Percentiles rank a stretch among this genome's conserved stretches.
Conservation (phyloP, 345 rosid genomes). For the Sisymbrium irio region DNA sequence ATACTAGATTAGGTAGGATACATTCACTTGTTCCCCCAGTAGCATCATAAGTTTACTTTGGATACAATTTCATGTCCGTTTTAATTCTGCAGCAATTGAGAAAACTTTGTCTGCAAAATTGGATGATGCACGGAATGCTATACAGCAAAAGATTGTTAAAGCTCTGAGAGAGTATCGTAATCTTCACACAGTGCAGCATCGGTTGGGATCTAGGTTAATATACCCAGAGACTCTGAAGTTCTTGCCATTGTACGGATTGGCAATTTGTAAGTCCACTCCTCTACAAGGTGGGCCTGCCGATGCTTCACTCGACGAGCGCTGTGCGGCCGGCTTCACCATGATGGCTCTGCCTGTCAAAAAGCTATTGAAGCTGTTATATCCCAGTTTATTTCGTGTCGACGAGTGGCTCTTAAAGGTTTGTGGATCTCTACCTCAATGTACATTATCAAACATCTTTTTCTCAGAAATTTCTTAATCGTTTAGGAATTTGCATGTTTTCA, state of each 20-base stretch:
- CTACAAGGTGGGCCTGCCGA: constrained; percentile 94
- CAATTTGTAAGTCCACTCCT: constrained; percentile 75
- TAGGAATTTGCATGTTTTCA: constrained; percentile 40
- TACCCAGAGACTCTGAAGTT: constrained; percentile 90
- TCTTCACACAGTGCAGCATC: constrained; percentile 92
- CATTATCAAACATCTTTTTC: neutral
- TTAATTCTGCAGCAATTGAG: constrained; percentile 78
- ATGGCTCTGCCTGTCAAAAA: constrained; percentile 91
- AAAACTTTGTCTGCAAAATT: constrained; percentile 78
- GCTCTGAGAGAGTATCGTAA: constrained; percentile 89
- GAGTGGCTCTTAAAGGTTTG: constrained; percentile 76
- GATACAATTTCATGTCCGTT: constrained; percentile 24
- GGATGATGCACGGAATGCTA: constrained; percentile 81
- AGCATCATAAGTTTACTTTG: constrained; percentile 14
- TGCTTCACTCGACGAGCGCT: constrained; percentile 84
- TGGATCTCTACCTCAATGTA: neutral
- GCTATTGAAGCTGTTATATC: constrained; percentile 84
- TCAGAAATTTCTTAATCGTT: neutral
- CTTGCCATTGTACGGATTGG: constrained; percentile 80
- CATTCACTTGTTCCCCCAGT: constrained; percentile 6
- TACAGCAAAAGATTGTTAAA: constrained; percentile 83
- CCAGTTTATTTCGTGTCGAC: constrained; percentile 78
- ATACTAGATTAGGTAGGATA: constrained; percentile 76
- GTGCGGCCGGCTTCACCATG: constrained; percentile 93
- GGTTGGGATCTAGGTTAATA: constrained; percentile 88